Evolutionary conservation across 2,329 filamentous ascomycete genomes (phyloP), one percentile per base, ranked within the genome.

Genomic region (Fusarium drepaniforme): DNA sequence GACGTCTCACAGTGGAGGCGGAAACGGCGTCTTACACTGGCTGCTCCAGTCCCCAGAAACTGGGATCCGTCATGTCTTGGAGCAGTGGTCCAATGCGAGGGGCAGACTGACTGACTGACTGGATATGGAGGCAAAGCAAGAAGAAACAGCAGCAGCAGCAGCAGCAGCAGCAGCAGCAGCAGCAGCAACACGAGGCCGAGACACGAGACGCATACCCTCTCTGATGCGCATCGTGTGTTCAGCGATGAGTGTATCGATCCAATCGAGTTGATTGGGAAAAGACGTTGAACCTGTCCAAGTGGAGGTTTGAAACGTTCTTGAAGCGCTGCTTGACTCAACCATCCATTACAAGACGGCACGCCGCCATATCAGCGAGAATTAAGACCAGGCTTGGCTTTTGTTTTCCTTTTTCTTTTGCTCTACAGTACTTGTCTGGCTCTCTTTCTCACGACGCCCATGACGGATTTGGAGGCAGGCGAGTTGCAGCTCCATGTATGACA

Each of bases 141-240:
- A 28, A 49, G 46, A 28, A 51, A 16, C 44, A 49, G 23, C 44
- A 46, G 21, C 42, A 46, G 40, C 40, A 42, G 9, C 66, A 61
- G 61, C 60, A 64, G 66, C 46, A 71, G 40, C 40, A 42, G 9
- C n/a, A n/a, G n/a, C n/a, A n/a, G 21, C 42, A 42, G 40, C 40
- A 42, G 9, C 66, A 61, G 61, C 60, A 64, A 67, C 46, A 71
- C 64, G 61, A 68, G 53, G 60, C 70, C 67, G 68, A 76, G 74
- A 76, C 75, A 70, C 28, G 56, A 71, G 56, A 56, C 40, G 65
- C 71, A 68, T 51, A 63, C 67, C 53, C 46, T 64, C 58, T 74
- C 63, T 58, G 46, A 68, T 66, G 58, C 40, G 38, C 57, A 38
- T 71, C 51, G 37, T 68, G 64, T 72, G 60, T 62, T 67, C 61